Conservation (phyloP, 495 filamentous ascomycete genomes). For the Annulohypoxylon maeteangense region DNA sequence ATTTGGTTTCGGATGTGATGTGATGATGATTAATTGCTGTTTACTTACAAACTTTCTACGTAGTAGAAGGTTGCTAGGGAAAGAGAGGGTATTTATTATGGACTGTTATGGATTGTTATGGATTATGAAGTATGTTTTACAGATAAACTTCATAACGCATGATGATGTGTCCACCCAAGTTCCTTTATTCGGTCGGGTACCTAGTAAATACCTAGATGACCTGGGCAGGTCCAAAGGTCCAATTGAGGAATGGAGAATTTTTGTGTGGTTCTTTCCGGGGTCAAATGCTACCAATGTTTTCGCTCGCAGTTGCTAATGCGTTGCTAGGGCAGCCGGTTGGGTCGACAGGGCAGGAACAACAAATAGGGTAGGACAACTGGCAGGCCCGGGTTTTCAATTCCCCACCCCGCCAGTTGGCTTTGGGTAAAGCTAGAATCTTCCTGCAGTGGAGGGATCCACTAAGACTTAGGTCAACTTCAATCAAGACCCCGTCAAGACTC, state of each 20-base stretch:
- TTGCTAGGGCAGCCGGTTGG: conserved; percentile 46
- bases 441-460: conserved; percentile 8
- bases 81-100: conserved; percentile 35
- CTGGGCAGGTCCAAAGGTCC: background rate
- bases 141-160: conserved; percentile 39
- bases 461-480: conserved; percentile 1
- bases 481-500: background rate
- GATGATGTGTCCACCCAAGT: conserved; percentile 44
- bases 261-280: conserved; percentile 11
- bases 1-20: background rate
- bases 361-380: conserved; percentile 35
- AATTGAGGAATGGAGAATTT: conserved; percentile 29
- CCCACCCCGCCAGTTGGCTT: conserved; percentile 25
- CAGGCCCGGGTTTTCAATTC: conserved; percentile 14
- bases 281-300: conserved; percentile 28
- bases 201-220: background rate
- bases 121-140: conserved; percentile 37
- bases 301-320: conserved; percentile 26
- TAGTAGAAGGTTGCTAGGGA: conserved; percentile 30
- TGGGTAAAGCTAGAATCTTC: conserved; percentile 16
- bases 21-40: conserved; percentile 30
- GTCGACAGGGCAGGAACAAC: conserved; percentile 8
- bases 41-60: conserved; percentile 28
- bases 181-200: conserved; percentile 40
- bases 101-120: conserved; percentile 7